phyloP scores from a whole-genome alignment of 2,329 filamentous ascomycete species.

The Alternaria burnsii region DNA sequence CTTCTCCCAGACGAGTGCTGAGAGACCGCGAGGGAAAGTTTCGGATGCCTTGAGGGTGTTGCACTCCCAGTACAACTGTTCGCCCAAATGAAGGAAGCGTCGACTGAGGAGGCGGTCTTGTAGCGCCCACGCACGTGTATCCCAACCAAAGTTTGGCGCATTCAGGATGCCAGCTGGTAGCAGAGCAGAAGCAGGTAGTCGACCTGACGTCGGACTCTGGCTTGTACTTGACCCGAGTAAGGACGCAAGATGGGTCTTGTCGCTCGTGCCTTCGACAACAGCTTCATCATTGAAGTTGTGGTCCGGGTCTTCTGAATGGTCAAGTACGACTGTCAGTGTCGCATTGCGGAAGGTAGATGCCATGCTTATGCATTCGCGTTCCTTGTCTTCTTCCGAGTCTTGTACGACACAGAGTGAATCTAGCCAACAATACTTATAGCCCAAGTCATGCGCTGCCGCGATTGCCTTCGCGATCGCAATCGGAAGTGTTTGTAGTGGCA shows the following conservation, averaged over 20 bases:
- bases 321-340: constrained; percentile 42
- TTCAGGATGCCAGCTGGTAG: constrained; percentile 25
- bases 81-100: constrained; percentile 44
- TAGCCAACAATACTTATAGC: constrained; percentile 46
- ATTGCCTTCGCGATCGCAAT: constrained; percentile 40
- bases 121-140: constrained; percentile 48
- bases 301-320: constrained; percentile 19
- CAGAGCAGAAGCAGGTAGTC: constrained; percentile 19
- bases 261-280: background rate
- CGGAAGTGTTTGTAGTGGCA: constrained; percentile 32
- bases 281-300: background rate
- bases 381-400: constrained; percentile 43
- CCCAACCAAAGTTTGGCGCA: constrained; percentile 40
- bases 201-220: background rate
- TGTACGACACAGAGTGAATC: constrained; percentile 49
- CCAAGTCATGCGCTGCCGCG: constrained; percentile 33
- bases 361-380: constrained; percentile 42
- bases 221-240: background rate
- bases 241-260: background rate
- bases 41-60: constrained; percentile 48
- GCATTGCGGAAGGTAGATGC: constrained; percentile 48
- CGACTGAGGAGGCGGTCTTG: constrained; percentile 49
- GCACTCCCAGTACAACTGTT: constrained; percentile 52
- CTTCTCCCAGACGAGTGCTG: constrained; percentile 50
- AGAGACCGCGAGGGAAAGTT: constrained; percentile 46